Evolutionary conservation across 2,329 filamentous ascomycete genomes (phyloP).

Genomic region (Trichoderma sp.): DNA sequence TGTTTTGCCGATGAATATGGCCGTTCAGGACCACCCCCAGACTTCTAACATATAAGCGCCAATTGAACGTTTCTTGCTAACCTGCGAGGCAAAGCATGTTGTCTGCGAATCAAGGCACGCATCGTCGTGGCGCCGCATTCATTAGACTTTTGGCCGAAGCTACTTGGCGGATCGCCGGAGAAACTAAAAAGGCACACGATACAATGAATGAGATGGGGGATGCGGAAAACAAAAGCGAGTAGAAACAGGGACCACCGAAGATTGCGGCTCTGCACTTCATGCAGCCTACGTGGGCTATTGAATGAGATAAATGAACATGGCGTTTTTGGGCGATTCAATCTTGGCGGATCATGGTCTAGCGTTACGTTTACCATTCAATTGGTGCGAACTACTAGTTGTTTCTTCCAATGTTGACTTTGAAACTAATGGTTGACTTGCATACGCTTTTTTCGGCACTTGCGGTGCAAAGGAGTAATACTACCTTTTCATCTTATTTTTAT

Average conservation of each 20-base stretch:
- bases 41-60: neutral
- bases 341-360: neutral
- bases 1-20: neutral
- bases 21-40: neutral
- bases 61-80: neutral
- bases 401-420: neutral
- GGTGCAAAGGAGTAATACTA: neutral
- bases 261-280: neutral
- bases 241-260: neutral
- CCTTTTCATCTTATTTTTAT: neutral
- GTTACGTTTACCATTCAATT: neutral
- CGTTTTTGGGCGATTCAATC: neutral
- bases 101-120: neutral
- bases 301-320: neutral
- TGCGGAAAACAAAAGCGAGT: neutral
- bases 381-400: neutral
- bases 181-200: neutral
- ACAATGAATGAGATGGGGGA: neutral
- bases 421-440: neutral
- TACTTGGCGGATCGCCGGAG: conserved; percentile 2
- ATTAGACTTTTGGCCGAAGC: conserved; percentile 10
- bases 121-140: neutral
- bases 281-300: neutral
- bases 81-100: neutral
- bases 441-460: neutral